Evolutionary conservation across 345 rosid species (phyloP), one percentile per base, ranked within the genome.

Genomic region (Populus tremula): DNA sequence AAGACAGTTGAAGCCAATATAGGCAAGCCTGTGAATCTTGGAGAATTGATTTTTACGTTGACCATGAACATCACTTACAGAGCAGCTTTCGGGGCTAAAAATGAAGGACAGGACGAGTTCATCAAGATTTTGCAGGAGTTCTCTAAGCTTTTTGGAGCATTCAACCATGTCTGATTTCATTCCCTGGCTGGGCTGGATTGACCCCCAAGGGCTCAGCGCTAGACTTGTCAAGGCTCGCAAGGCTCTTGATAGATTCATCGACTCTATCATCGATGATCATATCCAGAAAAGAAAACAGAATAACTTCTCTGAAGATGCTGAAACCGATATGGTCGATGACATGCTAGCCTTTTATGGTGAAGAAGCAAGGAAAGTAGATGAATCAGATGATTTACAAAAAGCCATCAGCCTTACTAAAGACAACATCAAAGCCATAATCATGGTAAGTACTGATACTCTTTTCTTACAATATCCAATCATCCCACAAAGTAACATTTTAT

Each of bases 101-200:
- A 84, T 61, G 87, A 88, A 1, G 97, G 94, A 5, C 93, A 89
- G 71, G 97, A 87, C 12, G 93, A 91, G 81, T 95, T 95, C 70
- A 90, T 91, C 35, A 67, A 84, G 76, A 93, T 95, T 45, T 75
- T 95, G 74, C 99, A 95, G 78, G 98, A 95, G 81, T 95, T 95
- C 69, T 95, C 99, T 1, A 91, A 91, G 89, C 91, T 95, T 8
- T 95, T 95, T 59, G 99, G 99, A 7, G 98, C 98, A 9, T 95
- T 95, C 64, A 95, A 95, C 72, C 72, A 81, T 95, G 12, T 94
- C 97, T 0, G 99, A 95, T 80, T 93, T 92, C 72, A 82, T 95
- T 29, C 98, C 97, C 18, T 85, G 77, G 77, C 84, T 95, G n/a
- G 82, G 84, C 5, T 84, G 94, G 91, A 73, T 87, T 5, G 99